A percentile compares a stretch with the other conserved stretches of the same genome.
Conservation (phyloP, 139 green algal genomes). For the Chlorella ohadii region DNA sequence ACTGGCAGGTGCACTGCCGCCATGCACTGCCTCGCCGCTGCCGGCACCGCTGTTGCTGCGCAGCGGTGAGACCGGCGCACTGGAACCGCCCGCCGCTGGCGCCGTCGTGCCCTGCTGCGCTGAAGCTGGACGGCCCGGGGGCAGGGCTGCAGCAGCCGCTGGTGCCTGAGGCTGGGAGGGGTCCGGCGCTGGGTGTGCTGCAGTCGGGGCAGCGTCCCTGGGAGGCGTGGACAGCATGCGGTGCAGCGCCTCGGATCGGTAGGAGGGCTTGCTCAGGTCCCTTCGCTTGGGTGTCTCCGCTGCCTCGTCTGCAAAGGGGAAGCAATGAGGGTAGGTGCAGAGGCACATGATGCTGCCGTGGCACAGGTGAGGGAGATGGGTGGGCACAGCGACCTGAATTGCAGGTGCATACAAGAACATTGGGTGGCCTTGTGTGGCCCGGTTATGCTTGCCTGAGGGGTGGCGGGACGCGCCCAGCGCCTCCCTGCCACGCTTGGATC, state of each 20-base stretch:
- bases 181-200: too few relatives aligned
- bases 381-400: background rate
- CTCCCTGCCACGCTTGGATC: conserved; percentile 21
- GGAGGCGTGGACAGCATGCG: conserved; percentile 5
- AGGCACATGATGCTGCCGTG: too few relatives aligned
- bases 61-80: conserved; percentile 1
- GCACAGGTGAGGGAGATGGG: too few relatives aligned
- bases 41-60: background rate
- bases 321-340: too few relatives aligned
- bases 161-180: too few relatives aligned
- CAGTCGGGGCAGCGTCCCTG: too few relatives aligned
- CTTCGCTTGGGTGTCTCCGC: conserved; percentile 4
- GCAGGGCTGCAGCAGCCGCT: too few relatives aligned
- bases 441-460: background rate
- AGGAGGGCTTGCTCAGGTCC: conserved; percentile 32
- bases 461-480: background rate
- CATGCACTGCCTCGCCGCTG: background rate
- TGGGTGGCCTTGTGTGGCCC: too few relatives aligned
- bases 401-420: background rate
- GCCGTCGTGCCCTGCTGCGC: background rate
- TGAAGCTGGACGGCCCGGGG: background rate
- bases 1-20: conserved; percentile 10
- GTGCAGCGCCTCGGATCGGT: conserved; percentile 25
- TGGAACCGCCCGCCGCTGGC: background rate
- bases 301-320: background rate